These are phyloP conservation scores for Plasmodium inui DNA, from an alignment of 169 alveolate genomes.

Conservation along the genomic window DNA sequence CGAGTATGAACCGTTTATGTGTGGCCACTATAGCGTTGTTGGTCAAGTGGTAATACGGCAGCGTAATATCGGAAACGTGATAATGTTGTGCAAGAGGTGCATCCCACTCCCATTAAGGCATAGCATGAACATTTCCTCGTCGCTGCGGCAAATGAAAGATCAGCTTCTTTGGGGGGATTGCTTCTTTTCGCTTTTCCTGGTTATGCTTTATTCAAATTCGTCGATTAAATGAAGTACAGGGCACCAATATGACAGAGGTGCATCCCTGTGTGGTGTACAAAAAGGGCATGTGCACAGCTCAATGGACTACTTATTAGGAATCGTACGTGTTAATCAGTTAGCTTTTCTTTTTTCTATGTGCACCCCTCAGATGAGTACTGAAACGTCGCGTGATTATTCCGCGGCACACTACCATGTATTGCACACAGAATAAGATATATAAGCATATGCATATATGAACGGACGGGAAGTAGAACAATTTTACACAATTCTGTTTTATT, in stretches of 20 bases:
- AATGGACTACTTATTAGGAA: background rate
- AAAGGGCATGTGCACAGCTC: background rate
- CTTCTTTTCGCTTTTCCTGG: background rate
- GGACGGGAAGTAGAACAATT: background rate
- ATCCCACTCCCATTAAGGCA: background rate
- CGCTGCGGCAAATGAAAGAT: background rate
- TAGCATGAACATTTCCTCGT: background rate
- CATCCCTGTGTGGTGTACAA: background rate
- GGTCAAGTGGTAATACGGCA: background rate
- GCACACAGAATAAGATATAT: background rate
- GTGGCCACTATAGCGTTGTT: background rate
- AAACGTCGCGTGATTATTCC: background rate
- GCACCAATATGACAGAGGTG: background rate
- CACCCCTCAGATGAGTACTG: background rate
- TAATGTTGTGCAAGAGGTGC: background rate
- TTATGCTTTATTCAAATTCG: background rate
- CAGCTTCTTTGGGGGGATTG: background rate
- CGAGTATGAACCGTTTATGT: background rate
- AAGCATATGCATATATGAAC: background rate
- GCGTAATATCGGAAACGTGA: background rate
- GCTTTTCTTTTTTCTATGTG: background rate
- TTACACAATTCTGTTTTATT: background rate
- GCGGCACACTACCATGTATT: background rate
- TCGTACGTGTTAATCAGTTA: background rate
- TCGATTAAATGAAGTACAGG: background rate